A percentile compares a stretch with the other conserved stretches of the same genome.
phyloP scores from a whole-genome alignment of 2,329 filamentous ascomycete genomes.

The Botryotinia narcissicola region DNA sequence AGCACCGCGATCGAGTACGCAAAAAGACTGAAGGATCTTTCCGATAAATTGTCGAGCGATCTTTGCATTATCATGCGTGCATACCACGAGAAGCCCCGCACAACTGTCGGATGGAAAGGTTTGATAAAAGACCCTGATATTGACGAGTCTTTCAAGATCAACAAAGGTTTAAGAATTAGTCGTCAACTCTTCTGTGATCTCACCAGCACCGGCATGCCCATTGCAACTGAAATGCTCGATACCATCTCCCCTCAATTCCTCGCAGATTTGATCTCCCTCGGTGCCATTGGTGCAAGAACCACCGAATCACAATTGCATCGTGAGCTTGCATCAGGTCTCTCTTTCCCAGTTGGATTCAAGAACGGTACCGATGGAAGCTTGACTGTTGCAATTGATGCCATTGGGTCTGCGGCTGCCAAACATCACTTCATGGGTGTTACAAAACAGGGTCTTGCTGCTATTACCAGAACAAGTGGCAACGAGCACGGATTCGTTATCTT shows the following conservation, averaged over 20 bases:
- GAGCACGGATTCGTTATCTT: conserved; percentile 97
- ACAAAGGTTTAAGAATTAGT: conserved; percentile 93
- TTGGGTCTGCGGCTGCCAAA: conserved; percentile 77
- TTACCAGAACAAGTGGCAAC: conserved; percentile 89
- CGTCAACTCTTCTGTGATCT: conserved; percentile 91
- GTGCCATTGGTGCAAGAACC: conserved; percentile 91
- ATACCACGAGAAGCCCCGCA: conserved; percentile 98
- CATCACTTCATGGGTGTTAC: conserved; percentile 99
- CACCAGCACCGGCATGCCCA: conserved; percentile 83
- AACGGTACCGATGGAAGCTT: conserved; percentile 95
- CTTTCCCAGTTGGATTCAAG: conserved; percentile 99
- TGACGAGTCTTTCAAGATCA: conserved; percentile 96
- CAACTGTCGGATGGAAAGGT: conserved; percentile 98
- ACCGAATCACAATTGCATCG: conserved; percentile 96
- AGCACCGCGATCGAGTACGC: conserved; percentile 86
- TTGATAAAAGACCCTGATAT: conserved; percentile 99
- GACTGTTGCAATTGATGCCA: conserved; percentile 90
- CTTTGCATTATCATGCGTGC: conserved; percentile 95
- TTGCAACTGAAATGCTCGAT: conserved; percentile 97
- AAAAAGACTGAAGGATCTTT: conserved; percentile 69
- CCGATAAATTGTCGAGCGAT: conserved; percentile 77
- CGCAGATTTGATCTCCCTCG: conserved; percentile 90
- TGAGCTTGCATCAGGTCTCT: conserved; percentile 90
- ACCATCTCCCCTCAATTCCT: conserved; percentile 98
- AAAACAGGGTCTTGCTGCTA: conserved; percentile 93